A percentile compares a stretch with the other conserved stretches of the same genome.
phyloP scores from a whole-genome alignment of 164 flowering plant genomes.

The Hamamelis virginiana region DNA sequence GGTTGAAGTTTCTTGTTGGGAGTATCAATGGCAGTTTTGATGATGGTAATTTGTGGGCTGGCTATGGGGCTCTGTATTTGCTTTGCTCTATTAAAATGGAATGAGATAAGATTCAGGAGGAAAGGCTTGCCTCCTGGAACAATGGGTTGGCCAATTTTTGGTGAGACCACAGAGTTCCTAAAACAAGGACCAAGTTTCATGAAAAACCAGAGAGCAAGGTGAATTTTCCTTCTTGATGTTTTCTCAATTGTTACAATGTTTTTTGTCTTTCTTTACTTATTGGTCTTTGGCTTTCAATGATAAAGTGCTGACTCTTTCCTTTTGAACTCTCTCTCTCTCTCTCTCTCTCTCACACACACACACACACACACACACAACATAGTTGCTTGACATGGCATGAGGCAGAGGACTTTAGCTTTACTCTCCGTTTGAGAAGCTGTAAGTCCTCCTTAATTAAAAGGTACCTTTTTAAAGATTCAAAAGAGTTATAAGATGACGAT shows the following conservation, averaged over 20 bases:
- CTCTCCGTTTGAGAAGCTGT: too few relatives aligned
- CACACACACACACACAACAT: too few relatives aligned
- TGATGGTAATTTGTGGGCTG: constrained; percentile 30
- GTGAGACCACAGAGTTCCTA: constrained; percentile 95
- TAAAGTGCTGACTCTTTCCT: too few relatives aligned
- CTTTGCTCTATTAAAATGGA: constrained; percentile 70
- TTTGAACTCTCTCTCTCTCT: too few relatives aligned
- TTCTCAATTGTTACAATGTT: neutral
- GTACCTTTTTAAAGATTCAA: too few relatives aligned
- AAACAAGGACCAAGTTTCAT: constrained; percentile 85
- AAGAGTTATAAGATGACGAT: too few relatives aligned
- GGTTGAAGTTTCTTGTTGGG: constrained; percentile 22
- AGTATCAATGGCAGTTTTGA: constrained; percentile 62
- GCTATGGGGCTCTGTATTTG: constrained; percentile 47
- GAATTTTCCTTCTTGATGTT: neutral
- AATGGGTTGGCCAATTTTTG: constrained; percentile 97
- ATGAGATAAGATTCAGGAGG: constrained; percentile 72
- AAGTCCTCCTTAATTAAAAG: too few relatives aligned
- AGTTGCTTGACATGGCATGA: too few relatives aligned
- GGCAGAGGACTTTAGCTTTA: too few relatives aligned
- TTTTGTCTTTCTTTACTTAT: neutral
- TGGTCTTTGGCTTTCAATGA: neutral
- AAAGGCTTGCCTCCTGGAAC: constrained; percentile 93
- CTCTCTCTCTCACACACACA: too few relatives aligned
- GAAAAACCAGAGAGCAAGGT: constrained; percentile 88